Base-by-base conservation (phyloP, 140 eudicot species). In the Flaveria floridana region DNA sequence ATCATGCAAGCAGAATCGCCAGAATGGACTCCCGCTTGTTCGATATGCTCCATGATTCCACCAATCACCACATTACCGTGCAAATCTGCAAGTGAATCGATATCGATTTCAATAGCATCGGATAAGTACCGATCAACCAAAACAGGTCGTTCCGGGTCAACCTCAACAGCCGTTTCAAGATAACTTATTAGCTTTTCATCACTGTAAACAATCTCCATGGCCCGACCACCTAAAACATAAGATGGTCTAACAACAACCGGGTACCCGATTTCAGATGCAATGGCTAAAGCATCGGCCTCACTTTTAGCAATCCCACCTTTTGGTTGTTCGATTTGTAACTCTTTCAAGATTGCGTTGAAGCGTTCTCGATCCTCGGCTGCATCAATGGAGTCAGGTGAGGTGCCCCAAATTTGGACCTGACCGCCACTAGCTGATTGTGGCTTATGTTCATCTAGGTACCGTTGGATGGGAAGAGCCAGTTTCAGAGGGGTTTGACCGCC, bases 31-130 rank as follows among this genome's bases (percentile, higher is more conserved):
- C 99, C 99, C 0, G 99, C 99, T 72, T 94, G 97, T 65, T 94
- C 99, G 53, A 94, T 91, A 75, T 94, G 99, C 83, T 94, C 99
- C 99, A 94, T 94, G 77, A 94, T 94, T 62, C 99, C 99, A 74
- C 99, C 99, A 30, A 94, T 94, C 59, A 94, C 99, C 19, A 94
- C 99, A 69, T 94, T 88, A 19, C 97, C 99, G 20, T 87, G 85
- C 51, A 72, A 79, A 79, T 94, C 99, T 2, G 99, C 87, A 30
- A 94, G 96, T n/a, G 96, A 82, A 77, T 94, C 99, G 50, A 94
- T 70, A 69, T 94, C 99, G 25, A 94, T 94, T 76, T 94, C 99
- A 12, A 90, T 83, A 6, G 99, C 99, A 67, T 94, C 99, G 0
- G 89, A 79, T 37, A 94, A 72, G 70, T 94, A 94, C 58, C 80